phyloP scores from a whole-genome alignment of 2,329 filamentous ascomycete species.

The Zasmidium citrigriseum region DNA sequence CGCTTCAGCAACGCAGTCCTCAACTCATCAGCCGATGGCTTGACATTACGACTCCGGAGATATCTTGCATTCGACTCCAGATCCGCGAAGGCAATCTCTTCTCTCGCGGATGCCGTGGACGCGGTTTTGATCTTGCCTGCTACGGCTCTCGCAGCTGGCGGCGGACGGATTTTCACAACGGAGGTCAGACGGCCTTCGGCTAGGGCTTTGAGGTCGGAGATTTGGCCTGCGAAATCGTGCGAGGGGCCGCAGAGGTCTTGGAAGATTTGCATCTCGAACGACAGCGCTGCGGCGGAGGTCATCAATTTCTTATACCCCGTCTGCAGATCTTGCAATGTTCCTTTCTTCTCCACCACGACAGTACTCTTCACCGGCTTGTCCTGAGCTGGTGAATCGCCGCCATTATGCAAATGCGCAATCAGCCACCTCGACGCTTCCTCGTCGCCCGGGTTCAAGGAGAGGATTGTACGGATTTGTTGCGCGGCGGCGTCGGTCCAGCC shows the following conservation, averaged over 20 bases:
- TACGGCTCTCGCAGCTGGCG: neutral
- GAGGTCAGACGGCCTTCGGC: slow-evolving; percentile 5
- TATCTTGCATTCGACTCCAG: slow-evolving; percentile 7
- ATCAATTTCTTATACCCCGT: neutral
- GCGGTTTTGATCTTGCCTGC: neutral
- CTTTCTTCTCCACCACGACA: neutral
- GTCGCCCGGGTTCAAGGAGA: neutral
- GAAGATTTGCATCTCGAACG: slow-evolving; percentile 2
- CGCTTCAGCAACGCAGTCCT: slow-evolving; percentile 2
- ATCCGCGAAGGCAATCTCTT: neutral
- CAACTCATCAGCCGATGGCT: neutral
- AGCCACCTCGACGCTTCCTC: slow-evolving; percentile 1
- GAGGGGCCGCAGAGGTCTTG: slow-evolving; percentile 6
- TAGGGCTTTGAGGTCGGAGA: slow-evolving; percentile 3
- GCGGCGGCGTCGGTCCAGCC: slow-evolving; percentile 6
- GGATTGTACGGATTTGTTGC: neutral
- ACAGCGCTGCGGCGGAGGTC: neutral
- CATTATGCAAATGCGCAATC: neutral
- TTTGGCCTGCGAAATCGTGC: slow-evolving; percentile 2
- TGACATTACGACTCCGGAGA: neutral
- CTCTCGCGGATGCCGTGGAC: neutral
- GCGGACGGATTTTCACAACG: slow-evolving; percentile 4
- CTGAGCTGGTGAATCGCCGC: neutral
- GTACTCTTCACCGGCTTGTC: no score
- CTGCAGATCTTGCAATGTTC: neutral